Conservation (phyloP, 306 rosid species). For the Cucurbita argyrosperma region DNA sequence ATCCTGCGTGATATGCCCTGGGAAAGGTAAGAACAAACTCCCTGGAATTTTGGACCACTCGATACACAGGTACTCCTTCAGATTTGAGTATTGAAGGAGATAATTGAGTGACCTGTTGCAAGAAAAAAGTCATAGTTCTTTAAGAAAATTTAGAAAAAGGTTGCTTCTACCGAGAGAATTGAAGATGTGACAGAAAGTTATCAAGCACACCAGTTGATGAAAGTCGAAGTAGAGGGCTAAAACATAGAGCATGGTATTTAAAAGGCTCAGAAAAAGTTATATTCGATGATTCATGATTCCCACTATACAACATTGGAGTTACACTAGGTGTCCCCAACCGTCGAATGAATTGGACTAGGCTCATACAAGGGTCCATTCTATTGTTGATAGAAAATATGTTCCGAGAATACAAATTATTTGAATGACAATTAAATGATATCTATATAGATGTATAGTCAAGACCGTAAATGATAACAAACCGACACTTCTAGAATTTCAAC, state of each 20-base stretch:
- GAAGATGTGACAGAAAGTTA: neutral
- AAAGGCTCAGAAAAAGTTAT: neutral
- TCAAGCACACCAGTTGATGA: neutral
- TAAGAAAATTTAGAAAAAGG: neutral
- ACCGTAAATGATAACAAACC: neutral
- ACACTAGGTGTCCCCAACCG: neutral
- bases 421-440: neutral
- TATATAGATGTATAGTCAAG: neutral
- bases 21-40: constrained; percentile 96
- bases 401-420: neutral
- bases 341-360: neutral
- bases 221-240: neutral
- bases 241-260: neutral
- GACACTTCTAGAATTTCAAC: neutral
- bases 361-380: neutral
- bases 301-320: neutral
- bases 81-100: constrained; percentile 90
- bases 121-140: constrained; percentile 10
- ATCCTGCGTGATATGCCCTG: constrained; percentile 90
- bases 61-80: constrained; percentile 79
- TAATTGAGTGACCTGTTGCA: constrained; percentile 78
- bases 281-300: neutral
- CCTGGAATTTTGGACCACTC: constrained; percentile 61
- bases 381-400: neutral
- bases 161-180: neutral